phyloP scores from a whole-genome alignment of 2,329 filamentous ascomycete species.

The Pestalotiopsis sp. region DNA sequence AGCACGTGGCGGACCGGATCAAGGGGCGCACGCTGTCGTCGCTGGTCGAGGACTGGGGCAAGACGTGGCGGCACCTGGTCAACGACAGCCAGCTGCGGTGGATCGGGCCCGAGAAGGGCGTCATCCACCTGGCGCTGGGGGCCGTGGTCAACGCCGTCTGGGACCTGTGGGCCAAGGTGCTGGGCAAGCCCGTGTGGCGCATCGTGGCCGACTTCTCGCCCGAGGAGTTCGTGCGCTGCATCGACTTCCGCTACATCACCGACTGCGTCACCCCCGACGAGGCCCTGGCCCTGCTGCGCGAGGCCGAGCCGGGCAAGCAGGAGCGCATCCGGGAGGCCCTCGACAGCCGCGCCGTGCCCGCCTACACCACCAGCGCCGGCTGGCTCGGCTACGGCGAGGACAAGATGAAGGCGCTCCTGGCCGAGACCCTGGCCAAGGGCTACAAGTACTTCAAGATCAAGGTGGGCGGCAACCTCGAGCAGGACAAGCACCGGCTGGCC shows the following conservation, averaged over 20 bases:
- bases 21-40: constrained; percentile 73
- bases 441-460: constrained; percentile 92
- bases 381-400: constrained; percentile 91
- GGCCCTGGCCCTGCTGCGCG: constrained; percentile 69
- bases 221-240: constrained; percentile 81
- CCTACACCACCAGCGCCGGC: constrained; percentile 86
- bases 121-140: constrained; percentile 87
- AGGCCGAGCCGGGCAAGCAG: constrained; percentile 66
- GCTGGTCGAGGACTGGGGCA: constrained; percentile 78
- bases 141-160: constrained; percentile 89
- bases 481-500: constrained; percentile 67
- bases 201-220: constrained; percentile 89
- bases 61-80: constrained; percentile 90
- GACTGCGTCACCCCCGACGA: constrained; percentile 89
- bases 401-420: constrained; percentile 75
- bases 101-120: constrained; percentile 93
- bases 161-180: constrained; percentile 91
- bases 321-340: constrained; percentile 73
- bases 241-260: constrained; percentile 94
- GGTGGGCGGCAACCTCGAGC: constrained; percentile 72
- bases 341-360: constrained; percentile 74
- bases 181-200: constrained; percentile 86
- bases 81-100: constrained; percentile 87
- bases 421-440: constrained; percentile 73
- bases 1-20: constrained; percentile 74